Conservation (phyloP, 2,329 filamentous ascomycete species). For the Claviceps sp. region DNA sequence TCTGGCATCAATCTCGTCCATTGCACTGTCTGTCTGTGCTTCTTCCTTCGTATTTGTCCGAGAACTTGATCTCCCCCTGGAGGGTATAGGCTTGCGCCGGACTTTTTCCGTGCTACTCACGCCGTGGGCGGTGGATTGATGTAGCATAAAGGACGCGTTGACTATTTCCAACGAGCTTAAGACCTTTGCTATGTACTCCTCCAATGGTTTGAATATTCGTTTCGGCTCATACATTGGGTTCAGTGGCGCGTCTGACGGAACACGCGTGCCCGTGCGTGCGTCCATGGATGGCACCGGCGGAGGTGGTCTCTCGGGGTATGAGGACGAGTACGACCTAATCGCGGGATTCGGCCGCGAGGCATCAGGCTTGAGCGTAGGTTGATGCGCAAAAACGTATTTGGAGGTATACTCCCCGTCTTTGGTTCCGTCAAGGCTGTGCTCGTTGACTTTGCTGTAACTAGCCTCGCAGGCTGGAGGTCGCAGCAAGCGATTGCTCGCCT, state of each 20-base stretch:
- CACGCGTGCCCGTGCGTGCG: slow-evolving; percentile 8
- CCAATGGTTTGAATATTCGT: slow-evolving; percentile 58
- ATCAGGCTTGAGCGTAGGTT: slow-evolving; percentile 23
- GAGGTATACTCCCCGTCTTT: slow-evolving; percentile 1
- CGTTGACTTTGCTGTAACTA: background rate
- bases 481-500: background rate
- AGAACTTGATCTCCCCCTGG: slow-evolving; percentile 4
- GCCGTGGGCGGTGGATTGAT: slow-evolving; percentile 20
- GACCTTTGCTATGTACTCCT: slow-evolving; percentile 60
- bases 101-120: slow-evolving; percentile 13
- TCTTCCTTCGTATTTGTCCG: slow-evolving; percentile 5
- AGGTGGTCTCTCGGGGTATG: slow-evolving; percentile 26
- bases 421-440: background rate
- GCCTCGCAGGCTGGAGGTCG: background rate
- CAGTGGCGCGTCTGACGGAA: slow-evolving; percentile 2
- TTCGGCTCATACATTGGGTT: slow-evolving; percentile 26
- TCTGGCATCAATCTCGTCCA: slow-evolving; percentile 55
- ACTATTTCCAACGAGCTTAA: slow-evolving; percentile 58
- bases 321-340: slow-evolving; percentile 30
- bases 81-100: slow-evolving; percentile 15
- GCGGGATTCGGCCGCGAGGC: slow-evolving; percentile 12
- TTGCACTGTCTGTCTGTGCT: slow-evolving; percentile 9
- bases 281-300: slow-evolving; percentile 9
- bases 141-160: slow-evolving; percentile 61
- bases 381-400: slow-evolving; percentile 23